phyloP scores from a whole-genome alignment of 805 yeast genomes.

The Candida palmyrensis region DNA sequence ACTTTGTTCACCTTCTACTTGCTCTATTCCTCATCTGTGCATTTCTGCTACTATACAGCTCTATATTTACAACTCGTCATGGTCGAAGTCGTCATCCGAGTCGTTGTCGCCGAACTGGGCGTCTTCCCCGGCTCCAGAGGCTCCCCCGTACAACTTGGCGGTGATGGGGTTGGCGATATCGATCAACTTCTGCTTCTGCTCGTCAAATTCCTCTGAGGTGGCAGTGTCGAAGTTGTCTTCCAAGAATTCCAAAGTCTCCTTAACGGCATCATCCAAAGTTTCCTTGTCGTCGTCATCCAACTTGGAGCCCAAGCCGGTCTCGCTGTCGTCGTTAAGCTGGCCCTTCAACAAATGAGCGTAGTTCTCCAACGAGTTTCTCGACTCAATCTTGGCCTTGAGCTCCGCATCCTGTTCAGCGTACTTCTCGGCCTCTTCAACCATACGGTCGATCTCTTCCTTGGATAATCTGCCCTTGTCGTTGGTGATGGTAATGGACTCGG shows the following conservation, averaged over 20 bases:
- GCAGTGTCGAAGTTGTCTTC: conserved; percentile 82
- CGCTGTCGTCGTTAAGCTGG: conserved; percentile 31
- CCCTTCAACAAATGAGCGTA: conserved; percentile 41
- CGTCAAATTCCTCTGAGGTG: conserved; percentile 87
- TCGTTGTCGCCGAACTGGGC: conserved; percentile 39
- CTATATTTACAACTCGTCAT: conserved; percentile 41
- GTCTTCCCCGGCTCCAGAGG: conserved; percentile 39
- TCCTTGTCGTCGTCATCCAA: conserved; percentile 89
- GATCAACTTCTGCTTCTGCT: conserved; percentile 75
- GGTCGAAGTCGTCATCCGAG: conserved; percentile 40
- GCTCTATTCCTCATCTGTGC: too few species aligned
- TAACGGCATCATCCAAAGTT: conserved; percentile 77
- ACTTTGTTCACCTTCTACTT: not conserved
- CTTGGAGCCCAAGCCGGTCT: conserved; percentile 60
- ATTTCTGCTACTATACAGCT: too few species aligned
- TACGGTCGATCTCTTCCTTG: conserved; percentile 94
- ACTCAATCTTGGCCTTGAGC: conserved; percentile 37
- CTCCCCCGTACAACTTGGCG: conserved; percentile 62
- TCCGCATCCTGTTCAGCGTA: conserved; percentile 47
- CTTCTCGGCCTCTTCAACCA: conserved; percentile 98
- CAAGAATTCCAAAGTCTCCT: conserved; percentile 82
- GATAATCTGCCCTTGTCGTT: conserved; percentile 99
- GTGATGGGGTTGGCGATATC: conserved; percentile 89
- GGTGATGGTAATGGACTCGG: conserved; percentile 97
- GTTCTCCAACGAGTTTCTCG: conserved; percentile 42